Conservation (phyloP, 1,139 yeast species). For the Yamadazyma jaroonii region DNA sequence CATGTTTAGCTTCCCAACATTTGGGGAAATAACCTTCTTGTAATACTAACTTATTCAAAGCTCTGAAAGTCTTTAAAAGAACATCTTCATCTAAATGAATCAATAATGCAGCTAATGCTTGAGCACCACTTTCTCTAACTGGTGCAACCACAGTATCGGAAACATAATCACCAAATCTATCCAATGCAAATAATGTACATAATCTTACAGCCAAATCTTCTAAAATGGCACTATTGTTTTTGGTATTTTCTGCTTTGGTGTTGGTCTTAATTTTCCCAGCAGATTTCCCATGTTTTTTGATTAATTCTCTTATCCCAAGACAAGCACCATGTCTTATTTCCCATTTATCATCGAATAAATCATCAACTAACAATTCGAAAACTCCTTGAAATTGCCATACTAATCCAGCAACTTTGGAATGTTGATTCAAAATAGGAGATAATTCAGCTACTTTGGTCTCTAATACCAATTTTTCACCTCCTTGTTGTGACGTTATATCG, state of each 20-base stretch:
- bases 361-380: constrained; percentile 78
- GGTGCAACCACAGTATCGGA: constrained; percentile 99
- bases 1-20: constrained; percentile 97
- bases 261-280: constrained; percentile 81
- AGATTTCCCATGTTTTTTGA: constrained; percentile 79
- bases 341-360: constrained; percentile 86
- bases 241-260: constrained; percentile 57
- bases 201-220: constrained; percentile 89
- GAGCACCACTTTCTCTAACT: constrained; percentile 95
- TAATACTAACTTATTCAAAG: constrained; percentile 65
- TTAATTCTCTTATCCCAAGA: constrained; percentile 83
- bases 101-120: constrained; percentile 84
- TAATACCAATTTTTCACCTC: constrained; percentile 77
- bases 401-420: constrained; percentile 70
- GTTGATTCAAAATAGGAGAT: constrained; percentile 71
- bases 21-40: constrained; percentile 49
- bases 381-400: constrained; percentile 98
- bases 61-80: constrained; percentile 59
- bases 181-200: constrained; percentile 85
- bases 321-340: constrained; percentile 97
- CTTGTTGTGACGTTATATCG: constrained; percentile 75
- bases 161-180: constrained; percentile 95
- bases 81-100: constrained; percentile 60
- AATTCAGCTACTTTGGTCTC: constrained; percentile 72
- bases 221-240: constrained; percentile 63